A percentile compares a stretch with the other conserved stretches of the same genome.
phyloP scores from a whole-genome alignment of 2,329 filamentous ascomycete species.

The Stachybotrys chartarum region DNA sequence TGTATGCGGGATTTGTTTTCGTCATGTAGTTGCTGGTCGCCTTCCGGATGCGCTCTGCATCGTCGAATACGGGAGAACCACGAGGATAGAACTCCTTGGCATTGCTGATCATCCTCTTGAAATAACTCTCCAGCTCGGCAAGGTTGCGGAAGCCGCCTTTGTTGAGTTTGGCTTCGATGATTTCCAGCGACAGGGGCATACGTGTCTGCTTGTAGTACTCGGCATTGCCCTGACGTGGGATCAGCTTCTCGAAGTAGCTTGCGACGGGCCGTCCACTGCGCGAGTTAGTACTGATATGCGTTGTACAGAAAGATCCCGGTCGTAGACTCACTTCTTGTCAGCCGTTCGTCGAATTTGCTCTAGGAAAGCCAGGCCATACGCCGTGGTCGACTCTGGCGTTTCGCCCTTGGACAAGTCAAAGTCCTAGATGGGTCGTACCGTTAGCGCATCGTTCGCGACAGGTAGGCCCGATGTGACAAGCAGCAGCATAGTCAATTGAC shows the following conservation, averaged over 20 bases:
- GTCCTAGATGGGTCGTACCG: constrained; percentile 13
- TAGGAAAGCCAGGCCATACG: constrained; percentile 65
- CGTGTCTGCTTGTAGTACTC: constrained; percentile 73
- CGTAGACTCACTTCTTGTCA: constrained; percentile 66
- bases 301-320: neutral
- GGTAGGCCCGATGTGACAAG: neutral
- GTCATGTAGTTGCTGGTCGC: constrained; percentile 84
- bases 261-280: constrained; percentile 65
- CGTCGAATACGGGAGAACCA: constrained; percentile 65
- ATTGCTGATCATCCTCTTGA: constrained; percentile 83
- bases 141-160: constrained; percentile 62
- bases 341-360: constrained; percentile 67
- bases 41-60: constrained; percentile 82
- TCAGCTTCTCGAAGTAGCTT: constrained; percentile 66
- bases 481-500: neutral
- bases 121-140: constrained; percentile 71
- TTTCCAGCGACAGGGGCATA: constrained; percentile 72
- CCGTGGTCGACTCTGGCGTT: constrained; percentile 60
- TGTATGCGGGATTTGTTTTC: constrained; percentile 78
- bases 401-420: constrained; percentile 51
- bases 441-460: constrained; percentile 5
- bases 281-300: neutral
- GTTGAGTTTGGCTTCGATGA: constrained; percentile 68
- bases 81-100: constrained; percentile 78
- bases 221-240: constrained; percentile 54